phyloP scores from a whole-genome alignment of 2,329 filamentous ascomycete genomes.

The Diaporthe aspalathi region DNA sequence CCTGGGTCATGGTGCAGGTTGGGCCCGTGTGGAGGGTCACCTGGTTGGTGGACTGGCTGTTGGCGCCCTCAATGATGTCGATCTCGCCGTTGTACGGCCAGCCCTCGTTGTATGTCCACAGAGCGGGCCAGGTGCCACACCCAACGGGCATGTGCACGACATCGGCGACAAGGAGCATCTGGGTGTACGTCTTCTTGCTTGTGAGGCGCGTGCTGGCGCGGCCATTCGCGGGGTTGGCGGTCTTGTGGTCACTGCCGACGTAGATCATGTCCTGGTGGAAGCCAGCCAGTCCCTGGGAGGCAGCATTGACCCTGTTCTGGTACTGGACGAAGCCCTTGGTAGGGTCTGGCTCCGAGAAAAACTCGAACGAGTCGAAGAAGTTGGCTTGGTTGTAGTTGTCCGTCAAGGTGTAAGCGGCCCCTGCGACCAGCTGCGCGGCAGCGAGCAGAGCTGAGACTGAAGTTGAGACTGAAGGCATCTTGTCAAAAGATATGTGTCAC shows the following conservation, averaged over 20 bases:
- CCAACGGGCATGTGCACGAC: slow-evolving; percentile 79
- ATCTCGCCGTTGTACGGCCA: slow-evolving; percentile 82
- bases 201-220: slow-evolving; percentile 77
- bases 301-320: slow-evolving; percentile 68
- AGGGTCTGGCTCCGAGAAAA: slow-evolving; percentile 71
- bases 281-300: slow-evolving; percentile 67
- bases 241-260: slow-evolving; percentile 76
- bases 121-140: slow-evolving; percentile 83
- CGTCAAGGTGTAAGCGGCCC: slow-evolving; percentile 58
- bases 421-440: slow-evolving; percentile 42
- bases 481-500: slow-evolving; percentile 20
- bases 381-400: slow-evolving; percentile 63
- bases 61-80: slow-evolving; percentile 84
- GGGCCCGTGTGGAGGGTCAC: slow-evolving; percentile 76
- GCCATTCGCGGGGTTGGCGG: slow-evolving; percentile 65
- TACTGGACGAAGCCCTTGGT: slow-evolving; percentile 82
- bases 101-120: slow-evolving; percentile 73
- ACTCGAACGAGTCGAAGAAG: slow-evolving; percentile 68
- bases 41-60: slow-evolving; percentile 67
- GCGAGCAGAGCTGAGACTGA: slow-evolving; percentile 43
- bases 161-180: slow-evolving; percentile 79
- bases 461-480: slow-evolving; percentile 36
- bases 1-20: slow-evolving; percentile 68
- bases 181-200: slow-evolving; percentile 73
- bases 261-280: slow-evolving; percentile 68